Evolutionary conservation across 495 filamentous ascomycete genomes (phyloP).

Genomic region (Apiosordaria backusii): DNA sequence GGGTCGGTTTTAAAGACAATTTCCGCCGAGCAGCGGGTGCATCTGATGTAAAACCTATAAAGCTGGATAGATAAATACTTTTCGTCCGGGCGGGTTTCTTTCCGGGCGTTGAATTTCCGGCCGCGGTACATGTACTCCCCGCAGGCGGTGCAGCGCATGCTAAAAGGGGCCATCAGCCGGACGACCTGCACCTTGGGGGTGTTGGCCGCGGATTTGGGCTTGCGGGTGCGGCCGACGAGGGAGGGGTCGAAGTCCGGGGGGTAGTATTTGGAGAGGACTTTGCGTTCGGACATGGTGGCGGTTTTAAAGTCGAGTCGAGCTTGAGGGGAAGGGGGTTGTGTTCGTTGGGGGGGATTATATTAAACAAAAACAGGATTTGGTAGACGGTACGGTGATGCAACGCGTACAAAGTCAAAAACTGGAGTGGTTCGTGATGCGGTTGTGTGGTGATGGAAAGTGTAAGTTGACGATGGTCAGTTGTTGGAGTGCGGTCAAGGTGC

Average conservation of each 20-base stretch:
- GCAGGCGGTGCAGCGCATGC: conserved; percentile 86
- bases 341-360: not conserved
- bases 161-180: conserved; percentile 94
- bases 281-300: conserved; percentile 84
- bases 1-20: conserved; percentile 96
- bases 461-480: not conserved
- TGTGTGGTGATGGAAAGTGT: not conserved
- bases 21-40: conserved; percentile 83
- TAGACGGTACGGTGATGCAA: not conserved
- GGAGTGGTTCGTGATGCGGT: not conserved
- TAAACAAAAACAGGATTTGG: not conserved
- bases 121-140: conserved; percentile 97
- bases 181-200: conserved; percentile 77
- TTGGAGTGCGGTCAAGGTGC: not conserved
- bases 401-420: not conserved
- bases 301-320: not conserved
- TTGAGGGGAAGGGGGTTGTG: not conserved
- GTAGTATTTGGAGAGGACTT: conserved; percentile 82
- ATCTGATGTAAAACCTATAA: conserved; percentile 92
- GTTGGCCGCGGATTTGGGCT: conserved; percentile 51
- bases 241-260: conserved; percentile 97
- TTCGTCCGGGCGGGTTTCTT: conserved; percentile 81
- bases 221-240: conserved; percentile 61
- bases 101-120: conserved; percentile 94
- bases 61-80: conserved; percentile 87